phyloP scores from a whole-genome alignment of 306 rosid genomes.

The Lablab purpureus region DNA sequence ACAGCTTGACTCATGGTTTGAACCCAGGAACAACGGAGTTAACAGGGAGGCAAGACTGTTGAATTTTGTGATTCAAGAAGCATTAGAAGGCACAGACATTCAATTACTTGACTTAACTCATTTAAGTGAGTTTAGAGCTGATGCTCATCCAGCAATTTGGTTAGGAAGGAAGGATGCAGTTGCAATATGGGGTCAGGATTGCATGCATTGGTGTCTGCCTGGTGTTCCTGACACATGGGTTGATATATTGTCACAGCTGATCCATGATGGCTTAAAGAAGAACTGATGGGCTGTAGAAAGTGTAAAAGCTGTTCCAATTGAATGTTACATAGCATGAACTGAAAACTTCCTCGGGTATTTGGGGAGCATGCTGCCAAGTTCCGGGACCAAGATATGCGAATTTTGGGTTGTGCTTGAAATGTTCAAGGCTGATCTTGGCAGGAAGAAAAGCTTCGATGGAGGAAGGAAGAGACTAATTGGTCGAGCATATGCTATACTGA shows the following conservation, averaged over 20 bases:
- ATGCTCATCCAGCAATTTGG: constrained; percentile 94
- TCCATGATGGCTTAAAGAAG: constrained; percentile 49
- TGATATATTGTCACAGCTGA: constrained; percentile 71
- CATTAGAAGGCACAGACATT: constrained; percentile 64
- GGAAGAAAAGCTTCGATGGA: constrained; percentile 42
- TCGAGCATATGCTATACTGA: background rate
- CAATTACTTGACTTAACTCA: constrained; percentile 70
- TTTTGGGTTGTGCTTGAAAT: constrained; percentile 23
- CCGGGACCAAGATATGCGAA: constrained; percentile 38
- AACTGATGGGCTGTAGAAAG: constrained; percentile 29
- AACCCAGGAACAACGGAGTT: constrained; percentile 82
- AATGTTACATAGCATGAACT: constrained; percentile 35
- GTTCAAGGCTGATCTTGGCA: constrained; percentile 23
- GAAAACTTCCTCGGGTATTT: constrained; percentile 11
- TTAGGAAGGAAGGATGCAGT: constrained; percentile 90
- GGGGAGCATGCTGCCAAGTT: constrained; percentile 25
- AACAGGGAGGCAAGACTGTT: constrained; percentile 82
- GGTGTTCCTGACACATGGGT: constrained; percentile 93
- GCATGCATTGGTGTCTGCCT: constrained; percentile 97
- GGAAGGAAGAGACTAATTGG: constrained; percentile 22
- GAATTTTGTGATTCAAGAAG: constrained; percentile 65
- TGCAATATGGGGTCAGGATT: constrained; percentile 87
- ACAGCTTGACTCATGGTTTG: constrained; percentile 90
- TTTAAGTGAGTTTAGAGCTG: constrained; percentile 85
- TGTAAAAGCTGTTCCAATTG: constrained; percentile 2